Evolutionary conservation across 1,284 basidiomycete species (phyloP), one percentile per base, ranked within the genome.

Genomic region (Anthracocystis setariae): DNA sequence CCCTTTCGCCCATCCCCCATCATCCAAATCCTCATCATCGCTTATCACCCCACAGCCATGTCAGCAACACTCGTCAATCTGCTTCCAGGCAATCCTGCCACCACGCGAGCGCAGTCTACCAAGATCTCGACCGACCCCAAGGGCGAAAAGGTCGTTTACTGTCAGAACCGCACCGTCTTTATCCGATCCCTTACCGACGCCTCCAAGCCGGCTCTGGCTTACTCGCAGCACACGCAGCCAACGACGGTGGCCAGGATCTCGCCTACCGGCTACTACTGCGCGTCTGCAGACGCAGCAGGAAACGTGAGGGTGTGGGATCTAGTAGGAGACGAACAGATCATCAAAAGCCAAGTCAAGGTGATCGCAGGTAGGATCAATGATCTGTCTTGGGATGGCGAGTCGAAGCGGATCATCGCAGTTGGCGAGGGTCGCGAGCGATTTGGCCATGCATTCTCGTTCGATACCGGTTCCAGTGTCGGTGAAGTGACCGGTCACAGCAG

Each of bases 401-500:
- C 76, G 53, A 96, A 98, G 84, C 88, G 96, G 15, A 91, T 99
- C 73, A 91, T 98, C 48, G 93, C 91, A 17, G 95, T 94, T n/a
- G 96, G 96, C 46, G 93, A 97, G 67, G 95, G 95, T 39, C 88
- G 90, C 68, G 94, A 94, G 80, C 91, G 90, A 90, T 82, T 78
- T 46, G 80, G 79, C 5, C 68, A 73, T 24, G 80, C 78, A 5
- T 81, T 82, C 52, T 54, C 69, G 74, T 89, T 84, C 29, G 84
- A 84, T 67, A 78, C 89, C 27, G 96, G 96, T 1, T 88, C 91
- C 5, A 92, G 91, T 3, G 92, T 90, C 1, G 96, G 96, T n/a
- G 93, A 95, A 75, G 93, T 98, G 63, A 87, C 87, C 17, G 96
- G 95, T 0, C 94, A 98, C 84, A 90, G 90, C 46, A 98, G 98